Evolutionary conservation across 2,329 filamentous ascomycete species (phyloP).

Genomic region (Apiospora malaysiana): DNA sequence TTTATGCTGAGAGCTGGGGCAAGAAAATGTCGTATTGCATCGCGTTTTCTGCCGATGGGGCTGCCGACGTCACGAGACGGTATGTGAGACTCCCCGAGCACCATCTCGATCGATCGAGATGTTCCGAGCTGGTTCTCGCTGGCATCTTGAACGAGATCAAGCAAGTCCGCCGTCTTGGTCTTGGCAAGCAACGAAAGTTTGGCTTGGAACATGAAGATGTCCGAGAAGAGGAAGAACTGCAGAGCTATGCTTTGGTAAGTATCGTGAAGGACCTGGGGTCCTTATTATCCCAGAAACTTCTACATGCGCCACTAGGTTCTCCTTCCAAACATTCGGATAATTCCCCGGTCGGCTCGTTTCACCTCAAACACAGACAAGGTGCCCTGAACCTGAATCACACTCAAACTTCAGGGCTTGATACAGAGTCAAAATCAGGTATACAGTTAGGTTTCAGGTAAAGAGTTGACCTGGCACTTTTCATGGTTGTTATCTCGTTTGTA

Average conservation of each 20-base stretch:
- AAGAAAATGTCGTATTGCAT: slow-evolving; percentile 98
- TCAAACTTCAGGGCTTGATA: background rate
- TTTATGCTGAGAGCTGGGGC: slow-evolving; percentile 94
- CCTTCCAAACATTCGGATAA: background rate
- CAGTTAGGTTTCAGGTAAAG: too few relatives aligned
- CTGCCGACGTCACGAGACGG: slow-evolving; percentile 56
- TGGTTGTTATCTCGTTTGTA: too few relatives aligned
- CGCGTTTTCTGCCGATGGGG: slow-evolving; percentile 90
- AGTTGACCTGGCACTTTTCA: too few relatives aligned
- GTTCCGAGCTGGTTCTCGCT: background rate
- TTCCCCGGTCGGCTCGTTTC: too few relatives aligned
- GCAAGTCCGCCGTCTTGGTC: background rate
- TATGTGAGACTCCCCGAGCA: slow-evolving; percentile 15
- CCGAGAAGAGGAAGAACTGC: background rate
- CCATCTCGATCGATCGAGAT: background rate
- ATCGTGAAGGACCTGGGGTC: background rate
- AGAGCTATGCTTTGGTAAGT: background rate
- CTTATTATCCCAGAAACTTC: background rate
- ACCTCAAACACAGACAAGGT: background rate
- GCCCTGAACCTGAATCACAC: too few relatives aligned
- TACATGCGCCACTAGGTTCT: background rate
- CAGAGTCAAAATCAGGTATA: too few relatives aligned
- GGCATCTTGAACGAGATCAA: background rate
- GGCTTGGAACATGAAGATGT: background rate
- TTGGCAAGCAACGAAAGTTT: background rate